These are phyloP conservation scores for Elongisporangium anandrum DNA, from an alignment of 352 stramenopile genomes.

Conservation along the genomic window DNA sequence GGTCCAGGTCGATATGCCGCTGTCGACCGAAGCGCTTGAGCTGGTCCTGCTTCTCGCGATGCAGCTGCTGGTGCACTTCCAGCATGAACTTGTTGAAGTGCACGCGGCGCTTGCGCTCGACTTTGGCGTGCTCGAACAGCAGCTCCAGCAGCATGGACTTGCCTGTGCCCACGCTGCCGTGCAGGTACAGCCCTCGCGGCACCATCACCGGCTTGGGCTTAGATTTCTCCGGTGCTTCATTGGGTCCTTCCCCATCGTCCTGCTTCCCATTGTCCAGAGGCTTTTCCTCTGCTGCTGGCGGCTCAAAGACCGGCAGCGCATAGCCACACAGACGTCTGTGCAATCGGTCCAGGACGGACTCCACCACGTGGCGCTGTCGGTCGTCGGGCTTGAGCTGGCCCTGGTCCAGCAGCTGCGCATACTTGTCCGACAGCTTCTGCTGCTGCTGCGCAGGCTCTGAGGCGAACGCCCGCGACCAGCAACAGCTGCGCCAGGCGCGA, in stretches of 20 bases:
- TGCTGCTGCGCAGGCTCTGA: neutral
- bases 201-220: slow-evolving; percentile 31
- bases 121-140: slow-evolving; percentile 76
- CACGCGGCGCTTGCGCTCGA: slow-evolving; percentile 83
- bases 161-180: slow-evolving; percentile 93
- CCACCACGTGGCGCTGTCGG: slow-evolving; percentile 13
- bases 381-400: slow-evolving; percentile 12
- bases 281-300: neutral
- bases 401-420: slow-evolving; percentile 5
- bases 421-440: neutral
- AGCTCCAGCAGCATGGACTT: slow-evolving; percentile 98
- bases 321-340: slow-evolving; percentile 50
- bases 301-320: slow-evolving; percentile 26
- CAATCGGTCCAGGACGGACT: slow-evolving; percentile 49
- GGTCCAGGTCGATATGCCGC: slow-evolving; percentile 82
- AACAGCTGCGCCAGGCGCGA: neutral
- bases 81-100: slow-evolving; percentile 99
- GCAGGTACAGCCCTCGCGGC: slow-evolving; percentile 91
- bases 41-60: slow-evolving; percentile 87
- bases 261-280: neutral
- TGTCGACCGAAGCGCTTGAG: slow-evolving; percentile 72
- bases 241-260: too few species aligned
- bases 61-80: slow-evolving; percentile 92
- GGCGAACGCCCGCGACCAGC: neutral
- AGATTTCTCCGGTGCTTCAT: neutral